phyloP scores from a whole-genome alignment of 2,329 filamentous ascomycete species.

The Fonsecaea monophora region DNA sequence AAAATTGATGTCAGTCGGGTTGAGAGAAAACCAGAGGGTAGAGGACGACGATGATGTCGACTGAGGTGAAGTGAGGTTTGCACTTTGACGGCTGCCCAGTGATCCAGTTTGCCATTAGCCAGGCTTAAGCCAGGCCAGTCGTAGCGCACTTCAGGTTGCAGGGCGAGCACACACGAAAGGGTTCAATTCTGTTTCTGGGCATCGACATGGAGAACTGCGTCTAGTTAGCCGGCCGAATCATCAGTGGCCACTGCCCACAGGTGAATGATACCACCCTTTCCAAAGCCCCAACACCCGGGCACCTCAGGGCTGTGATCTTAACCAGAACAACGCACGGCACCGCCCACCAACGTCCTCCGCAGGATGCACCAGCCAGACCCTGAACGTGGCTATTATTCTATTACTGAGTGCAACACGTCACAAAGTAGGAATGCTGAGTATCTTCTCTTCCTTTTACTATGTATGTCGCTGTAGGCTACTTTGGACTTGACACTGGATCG shows the following conservation, averaged over 20 bases:
- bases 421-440: neutral
- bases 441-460: neutral
- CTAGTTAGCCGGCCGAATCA: constrained; percentile 6
- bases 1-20: constrained; percentile 15
- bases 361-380: neutral
- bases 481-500: neutral
- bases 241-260: neutral
- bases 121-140: constrained; percentile 6
- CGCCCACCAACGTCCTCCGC: neutral
- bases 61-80: constrained; percentile 27
- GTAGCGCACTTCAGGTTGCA: constrained; percentile 19
- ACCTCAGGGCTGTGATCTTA: neutral
- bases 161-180: constrained; percentile 7
- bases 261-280: constrained; percentile 2
- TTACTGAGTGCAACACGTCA: neutral
- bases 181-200: constrained; percentile 7
- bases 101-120: constrained; percentile 16
- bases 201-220: constrained; percentile 5
- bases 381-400: neutral
- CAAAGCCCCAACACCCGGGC: neutral
- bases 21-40: constrained; percentile 13
- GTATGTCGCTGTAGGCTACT: neutral
- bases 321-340: neutral
- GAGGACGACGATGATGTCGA: constrained; percentile 25
- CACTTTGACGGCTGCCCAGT: constrained; percentile 8